Evolutionary conservation across 2,329 filamentous ascomycete genomes (phyloP).

Genomic region (Fusarium ramigenum): DNA sequence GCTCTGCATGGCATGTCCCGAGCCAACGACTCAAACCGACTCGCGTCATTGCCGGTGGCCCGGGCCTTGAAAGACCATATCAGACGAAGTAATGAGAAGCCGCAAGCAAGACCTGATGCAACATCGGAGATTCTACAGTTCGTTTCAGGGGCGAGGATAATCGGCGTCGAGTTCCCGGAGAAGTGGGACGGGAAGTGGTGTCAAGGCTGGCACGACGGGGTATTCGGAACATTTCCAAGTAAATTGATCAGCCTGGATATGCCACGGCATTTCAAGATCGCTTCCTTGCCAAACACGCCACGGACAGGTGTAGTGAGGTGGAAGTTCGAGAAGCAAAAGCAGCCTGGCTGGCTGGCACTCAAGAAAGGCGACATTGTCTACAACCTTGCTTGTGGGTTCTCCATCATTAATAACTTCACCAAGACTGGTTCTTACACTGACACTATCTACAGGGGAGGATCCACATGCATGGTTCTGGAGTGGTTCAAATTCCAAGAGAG

Average conservation of each 20-base stretch:
- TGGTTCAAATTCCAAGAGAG: background rate
- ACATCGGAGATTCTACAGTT: background rate
- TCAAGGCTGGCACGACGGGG: background rate
- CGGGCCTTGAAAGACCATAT: background rate
- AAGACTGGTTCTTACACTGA: background rate
- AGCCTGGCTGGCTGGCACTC: background rate
- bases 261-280: background rate
- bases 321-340: background rate
- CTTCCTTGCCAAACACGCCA: background rate
- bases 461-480: background rate
- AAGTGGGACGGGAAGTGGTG: background rate
- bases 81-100: background rate
- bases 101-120: background rate
- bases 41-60: background rate
- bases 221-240: background rate
- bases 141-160: background rate
- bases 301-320: background rate
- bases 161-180: background rate
- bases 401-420: background rate
- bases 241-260: background rate
- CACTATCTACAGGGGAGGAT: background rate
- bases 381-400: background rate
- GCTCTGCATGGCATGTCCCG: background rate
- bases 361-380: background rate
- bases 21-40: background rate